Evolutionary conservation across 2,329 filamentous ascomycete genomes (phyloP).

Genomic region (Pestalotiopsis sp.): DNA sequence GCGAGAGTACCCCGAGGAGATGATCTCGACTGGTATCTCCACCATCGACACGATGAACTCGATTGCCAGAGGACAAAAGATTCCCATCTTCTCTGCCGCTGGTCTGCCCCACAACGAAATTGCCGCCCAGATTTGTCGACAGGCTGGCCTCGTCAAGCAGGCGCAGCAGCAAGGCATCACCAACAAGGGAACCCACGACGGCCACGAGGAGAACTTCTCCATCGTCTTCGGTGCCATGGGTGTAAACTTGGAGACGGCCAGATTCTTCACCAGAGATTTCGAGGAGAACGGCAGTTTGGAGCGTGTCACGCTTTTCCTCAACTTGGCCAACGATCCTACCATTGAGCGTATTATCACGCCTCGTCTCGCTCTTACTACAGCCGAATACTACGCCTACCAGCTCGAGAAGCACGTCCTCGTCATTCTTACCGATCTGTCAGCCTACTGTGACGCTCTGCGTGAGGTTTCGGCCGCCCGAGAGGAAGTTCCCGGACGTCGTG

Average conservation of each 20-base stretch:
- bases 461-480: constrained; percentile 97
- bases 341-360: constrained; percentile 99
- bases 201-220: constrained; percentile 98
- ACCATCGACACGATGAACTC: constrained; percentile 99
- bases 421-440: constrained; percentile 95
- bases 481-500: constrained; percentile 98
- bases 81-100: constrained; percentile 97
- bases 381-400: constrained; percentile 99
- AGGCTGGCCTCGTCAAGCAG: constrained; percentile 86
- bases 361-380: constrained; percentile 95
- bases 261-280: constrained; percentile 98
- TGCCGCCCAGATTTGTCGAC: constrained; percentile 96
- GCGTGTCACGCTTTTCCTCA: constrained; percentile 95
- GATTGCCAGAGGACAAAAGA: constrained; percentile 98
- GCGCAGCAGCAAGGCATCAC: constrained; percentile 62
- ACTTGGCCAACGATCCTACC: constrained; percentile 98
- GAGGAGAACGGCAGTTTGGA: constrained; percentile 99
- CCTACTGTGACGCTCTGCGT: constrained; percentile 98
- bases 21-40: constrained; percentile 99
- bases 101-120: constrained; percentile 99
- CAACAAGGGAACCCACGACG: constrained; percentile 94
- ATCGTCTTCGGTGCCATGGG: constrained; percentile 99
- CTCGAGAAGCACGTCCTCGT: constrained; percentile 99
- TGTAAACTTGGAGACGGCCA: constrained; percentile 98
- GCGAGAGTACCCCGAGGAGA: constrained; percentile 97